Evolutionary conservation across 2,329 filamentous ascomycete species (phyloP).

Genomic region (Fusarium citri): DNA sequence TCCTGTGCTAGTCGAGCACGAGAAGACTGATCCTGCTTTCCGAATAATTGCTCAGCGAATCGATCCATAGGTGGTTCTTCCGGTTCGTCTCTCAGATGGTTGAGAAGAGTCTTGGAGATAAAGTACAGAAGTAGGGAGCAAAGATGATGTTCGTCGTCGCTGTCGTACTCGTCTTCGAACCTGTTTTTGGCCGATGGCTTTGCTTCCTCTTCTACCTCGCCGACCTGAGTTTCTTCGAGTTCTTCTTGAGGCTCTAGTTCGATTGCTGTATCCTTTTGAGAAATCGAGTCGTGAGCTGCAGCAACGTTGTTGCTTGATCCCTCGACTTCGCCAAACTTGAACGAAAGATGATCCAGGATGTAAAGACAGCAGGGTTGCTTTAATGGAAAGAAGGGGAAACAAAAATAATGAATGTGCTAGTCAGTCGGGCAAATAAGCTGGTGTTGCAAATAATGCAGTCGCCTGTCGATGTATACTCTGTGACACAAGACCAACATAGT

Average conservation of each 20-base stretch:
- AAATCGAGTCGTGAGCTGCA: conserved; percentile 29
- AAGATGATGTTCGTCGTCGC: conserved; percentile 37
- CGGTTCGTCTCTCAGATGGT: conserved; percentile 14
- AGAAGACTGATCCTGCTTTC: conserved; percentile 27
- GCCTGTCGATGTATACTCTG: conserved; percentile 20
- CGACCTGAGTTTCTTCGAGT: conserved; percentile 3
- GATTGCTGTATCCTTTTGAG: conserved; percentile 8
- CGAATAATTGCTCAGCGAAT: conserved; percentile 43
- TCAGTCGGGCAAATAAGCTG: not conserved
- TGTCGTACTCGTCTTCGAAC: conserved; percentile 24
- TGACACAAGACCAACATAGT: conserved; percentile 21
- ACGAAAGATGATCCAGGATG: conserved; percentile 30
- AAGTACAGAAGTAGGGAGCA: conserved; percentile 40
- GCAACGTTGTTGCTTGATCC: conserved; percentile 27
- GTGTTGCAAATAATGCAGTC: conserved; percentile 35
- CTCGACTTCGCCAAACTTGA: conserved; percentile 26
- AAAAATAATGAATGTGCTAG: not conserved
- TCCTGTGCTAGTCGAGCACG: conserved; percentile 25
- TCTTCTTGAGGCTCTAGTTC: conserved; percentile 7
- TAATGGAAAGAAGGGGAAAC: not conserved
- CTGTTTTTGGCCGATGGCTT: not conserved
- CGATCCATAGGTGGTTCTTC: conserved; percentile 34
- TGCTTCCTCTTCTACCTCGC: conserved; percentile 6
- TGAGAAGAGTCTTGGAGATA: conserved; percentile 37
- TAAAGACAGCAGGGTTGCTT: not conserved